These are phyloP conservation scores for Staphylotrichum longicolle DNA, from an alignment of 495 filamentous ascomycete genomes.

Conservation along the genomic window DNA sequence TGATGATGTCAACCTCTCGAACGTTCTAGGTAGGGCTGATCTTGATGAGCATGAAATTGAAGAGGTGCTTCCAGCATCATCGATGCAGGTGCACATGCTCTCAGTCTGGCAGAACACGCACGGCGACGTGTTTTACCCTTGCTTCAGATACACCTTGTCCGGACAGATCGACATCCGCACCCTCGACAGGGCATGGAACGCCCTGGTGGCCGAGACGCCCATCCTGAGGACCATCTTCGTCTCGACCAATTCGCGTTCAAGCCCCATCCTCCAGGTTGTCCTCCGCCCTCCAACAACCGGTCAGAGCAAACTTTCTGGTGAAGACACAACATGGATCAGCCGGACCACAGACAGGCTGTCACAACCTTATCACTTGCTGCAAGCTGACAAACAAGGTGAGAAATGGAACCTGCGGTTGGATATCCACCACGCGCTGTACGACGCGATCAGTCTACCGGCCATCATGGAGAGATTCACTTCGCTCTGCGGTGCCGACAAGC, in stretches of 20 bases:
- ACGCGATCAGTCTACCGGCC: conserved; percentile 63
- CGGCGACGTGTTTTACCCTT: conserved; percentile 60
- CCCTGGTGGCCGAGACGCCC: conserved; percentile 50
- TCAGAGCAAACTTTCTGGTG: not conserved
- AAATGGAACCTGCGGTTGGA: conserved; percentile 41
- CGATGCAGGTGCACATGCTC: conserved; percentile 72
- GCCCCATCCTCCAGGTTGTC: conserved; percentile 54
- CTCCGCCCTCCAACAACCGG: not conserved
- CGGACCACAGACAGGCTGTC: not conserved
- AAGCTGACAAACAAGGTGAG: conserved; percentile 6
- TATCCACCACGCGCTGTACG: conserved; percentile 77
- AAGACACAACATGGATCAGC: conserved; percentile 14
- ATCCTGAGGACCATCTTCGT: conserved; percentile 64
- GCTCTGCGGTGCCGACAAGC: conserved; percentile 16
- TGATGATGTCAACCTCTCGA: conserved; percentile 30
- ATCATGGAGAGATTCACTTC: conserved; percentile 42
- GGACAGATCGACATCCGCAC: conserved; percentile 36
- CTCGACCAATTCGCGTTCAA: conserved; percentile 39
- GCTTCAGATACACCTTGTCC: conserved; percentile 53
- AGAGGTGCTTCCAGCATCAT: conserved; percentile 57
- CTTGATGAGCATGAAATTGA: conserved; percentile 49
- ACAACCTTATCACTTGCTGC: conserved; percentile 21
- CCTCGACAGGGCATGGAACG: conserved; percentile 55
- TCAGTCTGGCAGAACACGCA: conserved; percentile 63
- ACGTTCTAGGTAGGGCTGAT: conserved; percentile 29